Base-by-base conservation (phyloP, 345 rosid genomes). In the Populus nigra region DNA sequence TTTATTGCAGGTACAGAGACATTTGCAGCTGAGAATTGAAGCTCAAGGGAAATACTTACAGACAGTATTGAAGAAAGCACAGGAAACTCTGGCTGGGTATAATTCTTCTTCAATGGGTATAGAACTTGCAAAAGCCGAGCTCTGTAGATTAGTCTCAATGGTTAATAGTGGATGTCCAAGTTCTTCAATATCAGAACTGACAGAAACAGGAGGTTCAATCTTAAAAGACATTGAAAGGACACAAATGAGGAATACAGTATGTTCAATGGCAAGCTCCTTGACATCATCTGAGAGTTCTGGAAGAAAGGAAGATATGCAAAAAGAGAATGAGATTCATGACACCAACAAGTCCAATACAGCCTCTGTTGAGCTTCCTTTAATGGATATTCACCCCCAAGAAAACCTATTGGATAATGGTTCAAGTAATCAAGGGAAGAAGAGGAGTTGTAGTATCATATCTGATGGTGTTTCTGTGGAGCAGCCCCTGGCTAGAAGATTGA, bases 1-100 rank as follows among this genome's bases (percentile, higher is more conserved):
- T 66, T 33, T 67, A 76, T 76, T 77, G 82, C 84, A 95, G 99
- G 99, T 95, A 63, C 98, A 96, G 86, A 92, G 90, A 80, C 97
- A 88, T 86, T 87, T 96, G 68, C 99, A 92, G 83, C 92, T 93
- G 83, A 90, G 96, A 82, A 96, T 96, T 61, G 99, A 96, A 82
- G 98, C 99, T 75, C 98, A 96, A 85, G 98, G 97, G 53, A 96
- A 93, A 85, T 96, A 96, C 84, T 76, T 96, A 69, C 94, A 90
- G 36, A 86, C 99, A 1, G 97, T 96, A 38, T 78, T 93, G 74
- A 87, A 82, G 73, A 93, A 90, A 86, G 99, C 99, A 80, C 96
- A 93, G 83, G 96, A 93, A 87, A 91, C 97, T 29, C 89, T 96
- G 45, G 78, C 94, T 22, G 96, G 96, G 39, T 91, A 93, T 78